Evolutionary conservation across 225 moss, liverwort and hornwort species (phyloP).

Genomic region (Bryum argenteum): DNA sequence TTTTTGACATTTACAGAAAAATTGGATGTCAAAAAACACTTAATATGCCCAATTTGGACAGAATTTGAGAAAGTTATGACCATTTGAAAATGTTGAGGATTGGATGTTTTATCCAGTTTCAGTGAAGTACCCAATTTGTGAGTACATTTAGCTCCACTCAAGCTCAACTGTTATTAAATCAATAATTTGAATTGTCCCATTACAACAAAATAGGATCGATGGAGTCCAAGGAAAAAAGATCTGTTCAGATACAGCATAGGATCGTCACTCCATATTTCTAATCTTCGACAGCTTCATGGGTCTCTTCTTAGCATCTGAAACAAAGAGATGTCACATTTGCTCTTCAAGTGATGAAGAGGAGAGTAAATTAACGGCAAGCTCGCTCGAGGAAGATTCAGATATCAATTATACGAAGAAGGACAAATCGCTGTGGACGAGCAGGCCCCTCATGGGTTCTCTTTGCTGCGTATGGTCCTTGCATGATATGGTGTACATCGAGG

Average conservation of each 20-base stretch:
- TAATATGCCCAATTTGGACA: too few species aligned
- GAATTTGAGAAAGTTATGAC: too few species aligned
- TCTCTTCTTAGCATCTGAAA: constrained; percentile 24
- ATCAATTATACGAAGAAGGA: constrained; percentile 15
- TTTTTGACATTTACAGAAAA: too few species aligned
- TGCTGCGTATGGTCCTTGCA: constrained; percentile 54
- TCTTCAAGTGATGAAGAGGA: constrained; percentile 24
- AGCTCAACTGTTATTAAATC: too few species aligned
- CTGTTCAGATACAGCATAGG: too few species aligned
- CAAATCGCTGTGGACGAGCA: constrained; percentile 44
- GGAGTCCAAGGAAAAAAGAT: constrained; percentile 33
- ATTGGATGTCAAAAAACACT: too few species aligned
- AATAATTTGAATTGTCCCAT: too few species aligned
- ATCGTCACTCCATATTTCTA: background rate
- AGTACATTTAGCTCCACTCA: too few species aligned
- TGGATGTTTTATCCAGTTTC: too few species aligned
- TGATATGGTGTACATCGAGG: constrained; percentile 55
- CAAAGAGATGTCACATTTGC: constrained; percentile 14
- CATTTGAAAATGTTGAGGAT: too few species aligned
- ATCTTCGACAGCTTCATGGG: background rate
- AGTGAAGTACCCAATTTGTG: too few species aligned
- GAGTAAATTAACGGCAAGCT: background rate
- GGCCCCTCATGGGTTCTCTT: constrained; percentile 42
- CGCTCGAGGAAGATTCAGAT: background rate
- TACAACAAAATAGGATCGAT: constrained; percentile 1